phyloP scores from a whole-genome alignment of 2,329 filamentous ascomycete genomes.

The Fusarium sp. region DNA sequence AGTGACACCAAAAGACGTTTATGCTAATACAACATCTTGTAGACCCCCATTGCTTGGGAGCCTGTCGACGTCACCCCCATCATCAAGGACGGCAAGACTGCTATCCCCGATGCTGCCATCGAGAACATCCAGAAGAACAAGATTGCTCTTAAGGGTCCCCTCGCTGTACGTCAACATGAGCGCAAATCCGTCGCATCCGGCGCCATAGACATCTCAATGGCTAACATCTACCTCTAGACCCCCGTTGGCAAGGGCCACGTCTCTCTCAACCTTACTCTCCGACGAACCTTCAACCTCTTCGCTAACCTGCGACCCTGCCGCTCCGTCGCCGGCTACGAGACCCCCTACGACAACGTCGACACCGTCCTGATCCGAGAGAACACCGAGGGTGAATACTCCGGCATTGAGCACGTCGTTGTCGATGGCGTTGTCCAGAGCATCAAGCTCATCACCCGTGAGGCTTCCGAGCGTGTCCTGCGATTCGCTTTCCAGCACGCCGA shows the following conservation, averaged over 20 bases:
- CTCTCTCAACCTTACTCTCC: slow-evolving; percentile 97
- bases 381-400: slow-evolving; percentile 99
- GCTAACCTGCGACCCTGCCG: slow-evolving; percentile 99
- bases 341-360: slow-evolving; percentile 96
- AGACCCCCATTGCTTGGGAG: slow-evolving; percentile 97
- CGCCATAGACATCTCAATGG: slow-evolving; percentile 8
- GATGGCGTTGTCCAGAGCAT: slow-evolving; percentile 99
- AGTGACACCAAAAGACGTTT: slow-evolving; percentile 1
- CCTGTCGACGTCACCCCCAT: slow-evolving; percentile 95
- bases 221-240: slow-evolving; percentile 69
- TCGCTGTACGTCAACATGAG: slow-evolving; percentile 77
- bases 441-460: slow-evolving; percentile 98
- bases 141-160: slow-evolving; percentile 97
- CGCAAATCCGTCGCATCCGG: slow-evolving; percentile 22
- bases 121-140: slow-evolving; percentile 95
- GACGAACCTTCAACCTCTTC: slow-evolving; percentile 99
- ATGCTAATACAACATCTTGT: slow-evolving; percentile 46
- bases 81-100: slow-evolving; percentile 94
- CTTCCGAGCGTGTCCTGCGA: slow-evolving; percentile 93
- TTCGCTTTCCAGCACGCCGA: slow-evolving; percentile 99
- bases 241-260: slow-evolving; percentile 99
- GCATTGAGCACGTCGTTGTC: slow-evolving; percentile 98
- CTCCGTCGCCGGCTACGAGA: slow-evolving; percentile 98
- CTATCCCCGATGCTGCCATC: slow-evolving; percentile 93
- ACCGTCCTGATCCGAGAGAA: slow-evolving; percentile 99